Percentiles rank a stretch among this genome's conserved stretches.
These are phyloP conservation scores for Luzula sylvatica DNA, from an alignment of 176 grass and related monocot genomes.

Conservation along the genomic window DNA sequence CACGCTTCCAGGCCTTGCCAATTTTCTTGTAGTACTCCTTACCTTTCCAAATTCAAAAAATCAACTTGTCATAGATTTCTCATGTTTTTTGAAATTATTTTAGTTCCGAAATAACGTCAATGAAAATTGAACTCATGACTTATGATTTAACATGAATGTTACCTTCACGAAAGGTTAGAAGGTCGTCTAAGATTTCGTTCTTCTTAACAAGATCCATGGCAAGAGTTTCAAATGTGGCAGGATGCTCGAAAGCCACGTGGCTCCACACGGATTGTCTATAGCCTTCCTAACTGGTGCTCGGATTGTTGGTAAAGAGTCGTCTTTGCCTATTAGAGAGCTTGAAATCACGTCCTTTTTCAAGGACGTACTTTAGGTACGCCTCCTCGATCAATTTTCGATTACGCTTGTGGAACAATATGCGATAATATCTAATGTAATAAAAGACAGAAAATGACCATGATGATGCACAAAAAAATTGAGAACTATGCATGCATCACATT, in stretches of 20 bases:
- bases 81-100: no score
- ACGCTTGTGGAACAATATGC: slow-evolving; percentile 36
- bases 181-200: slow-evolving; percentile 36
- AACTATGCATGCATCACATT: no score
- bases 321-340: slow-evolving; percentile 35
- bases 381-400: slow-evolving; percentile 31
- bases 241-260: slow-evolving; percentile 62
- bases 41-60: neutral
- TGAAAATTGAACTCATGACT: no score
- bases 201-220: slow-evolving; percentile 49
- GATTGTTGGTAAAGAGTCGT: slow-evolving; percentile 61
- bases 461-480: neutral
- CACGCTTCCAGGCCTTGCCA: slow-evolving; percentile 56
- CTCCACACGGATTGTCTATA: slow-evolving; percentile 33
- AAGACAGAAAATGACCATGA: neutral
- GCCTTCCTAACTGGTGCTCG: slow-evolving; percentile 1
- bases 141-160: no score
- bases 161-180: slow-evolving; percentile 29
- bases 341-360: slow-evolving; percentile 30
- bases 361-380: slow-evolving; percentile 33
- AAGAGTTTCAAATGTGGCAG: slow-evolving; percentile 44
- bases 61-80: no score
- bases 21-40: slow-evolving; percentile 60
- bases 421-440: slow-evolving; percentile 27
- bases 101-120: no score